Conservation (phyloP, 1,139 yeast species). For the Starmera stellimalicola region DNA sequence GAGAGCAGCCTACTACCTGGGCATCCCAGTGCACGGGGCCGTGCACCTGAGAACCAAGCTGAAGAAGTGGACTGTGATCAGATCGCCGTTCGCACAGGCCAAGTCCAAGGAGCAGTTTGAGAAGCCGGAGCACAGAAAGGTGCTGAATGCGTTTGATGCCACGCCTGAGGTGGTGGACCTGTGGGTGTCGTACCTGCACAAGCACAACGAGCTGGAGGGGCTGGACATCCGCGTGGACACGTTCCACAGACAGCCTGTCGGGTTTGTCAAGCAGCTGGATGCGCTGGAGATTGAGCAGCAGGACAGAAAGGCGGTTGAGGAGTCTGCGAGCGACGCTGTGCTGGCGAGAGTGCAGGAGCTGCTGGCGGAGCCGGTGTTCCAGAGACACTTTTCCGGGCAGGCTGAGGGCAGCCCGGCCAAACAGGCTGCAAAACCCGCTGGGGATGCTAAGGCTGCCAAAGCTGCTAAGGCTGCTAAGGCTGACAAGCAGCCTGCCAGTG, state of each 20-base stretch:
- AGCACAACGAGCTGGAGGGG: constrained; percentile 62
- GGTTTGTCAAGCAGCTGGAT: constrained; percentile 32
- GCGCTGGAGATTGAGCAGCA: constrained; percentile 22
- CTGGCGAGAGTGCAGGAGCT: constrained; percentile 57
- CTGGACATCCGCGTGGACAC: constrained; percentile 76
- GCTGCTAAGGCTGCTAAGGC: not conserved
- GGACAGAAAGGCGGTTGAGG: constrained; percentile 11
- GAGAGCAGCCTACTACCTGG: constrained; percentile 83
- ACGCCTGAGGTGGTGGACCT: constrained; percentile 78
- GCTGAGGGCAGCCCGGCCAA: not conserved
- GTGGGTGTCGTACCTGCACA: constrained; percentile 71
- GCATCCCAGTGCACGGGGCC: constrained; percentile 72
- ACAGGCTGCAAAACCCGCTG: not conserved
- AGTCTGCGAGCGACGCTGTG: constrained; percentile 9
- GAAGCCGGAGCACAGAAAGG: constrained; percentile 72
- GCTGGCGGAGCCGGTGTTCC: constrained; percentile 57
- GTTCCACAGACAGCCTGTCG: constrained; percentile 42
- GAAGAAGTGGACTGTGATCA: constrained; percentile 89
- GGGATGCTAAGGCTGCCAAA: not conserved
- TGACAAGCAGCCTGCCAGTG: too few species aligned
- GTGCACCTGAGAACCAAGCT: constrained; percentile 60
- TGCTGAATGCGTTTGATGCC: constrained; percentile 72
- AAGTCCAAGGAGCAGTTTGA: constrained; percentile 92
- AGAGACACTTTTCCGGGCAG: constrained; percentile 18
- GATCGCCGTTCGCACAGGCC: constrained; percentile 91